Evolutionary conservation across 495 filamentous ascomycete genomes (phyloP).

Genomic region (Letharia columbiana): DNA sequence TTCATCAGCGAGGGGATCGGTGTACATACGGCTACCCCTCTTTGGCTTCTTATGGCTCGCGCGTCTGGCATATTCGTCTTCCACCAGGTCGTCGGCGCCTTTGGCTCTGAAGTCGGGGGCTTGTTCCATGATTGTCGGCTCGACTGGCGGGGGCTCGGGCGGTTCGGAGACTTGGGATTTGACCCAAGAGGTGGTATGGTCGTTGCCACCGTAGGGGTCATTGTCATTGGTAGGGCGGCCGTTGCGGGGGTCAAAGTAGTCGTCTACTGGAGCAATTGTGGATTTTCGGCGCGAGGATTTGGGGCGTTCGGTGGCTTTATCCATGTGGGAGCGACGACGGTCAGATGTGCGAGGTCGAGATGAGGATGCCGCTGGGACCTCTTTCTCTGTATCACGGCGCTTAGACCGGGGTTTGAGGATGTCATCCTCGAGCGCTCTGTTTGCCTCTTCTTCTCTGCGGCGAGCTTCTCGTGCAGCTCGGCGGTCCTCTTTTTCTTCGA

Average conservation of each 20-base stretch:
- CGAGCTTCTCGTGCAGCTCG: conserved; percentile 40
- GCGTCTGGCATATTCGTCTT: conserved; percentile 16
- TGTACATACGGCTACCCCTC: conserved; percentile 20
- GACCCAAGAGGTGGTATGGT: conserved; percentile 56
- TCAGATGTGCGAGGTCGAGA: conserved; percentile 24
- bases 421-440: conserved; percentile 35
- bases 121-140: conserved; percentile 46
- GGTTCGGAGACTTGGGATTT: conserved; percentile 47
- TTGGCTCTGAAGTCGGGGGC: conserved; percentile 33
- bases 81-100: conserved; percentile 16
- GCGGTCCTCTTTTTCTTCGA: conserved; percentile 39
- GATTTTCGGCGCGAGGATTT: conserved; percentile 26
- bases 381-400: conserved; percentile 17
- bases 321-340: conserved; percentile 21
- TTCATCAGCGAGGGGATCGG: conserved; percentile 23
- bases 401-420: conserved; percentile 20
- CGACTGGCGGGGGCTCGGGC: conserved; percentile 49
- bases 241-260: conserved; percentile 38
- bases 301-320: conserved; percentile 16
- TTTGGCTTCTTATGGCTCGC: conserved; percentile 24
- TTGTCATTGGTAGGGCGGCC: conserved; percentile 16
- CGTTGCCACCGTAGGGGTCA: conserved; percentile 32
- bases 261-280: conserved; percentile 26
- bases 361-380: conserved; percentile 17
- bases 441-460: conserved; percentile 38